Base-by-base conservation (phyloP, 805 yeast genomes). In the Yamadazyma takamatsuzukensis region DNA sequence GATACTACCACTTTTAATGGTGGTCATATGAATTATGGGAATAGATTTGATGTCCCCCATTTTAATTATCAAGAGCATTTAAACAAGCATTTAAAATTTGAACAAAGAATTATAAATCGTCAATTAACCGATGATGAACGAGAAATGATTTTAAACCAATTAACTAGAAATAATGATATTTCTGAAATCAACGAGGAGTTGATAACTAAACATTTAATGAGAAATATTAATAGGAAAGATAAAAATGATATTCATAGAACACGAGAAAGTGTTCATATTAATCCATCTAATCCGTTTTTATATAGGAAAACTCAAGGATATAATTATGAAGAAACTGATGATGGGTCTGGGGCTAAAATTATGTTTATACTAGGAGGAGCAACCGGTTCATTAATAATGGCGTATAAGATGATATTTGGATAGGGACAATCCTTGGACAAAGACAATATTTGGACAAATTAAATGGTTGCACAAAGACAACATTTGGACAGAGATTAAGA, bases 21-120 rank as follows among this genome's bases (percentile, higher is more conserved):
- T 3, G 48, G 53, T 18, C 68, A 53, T 33, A 34, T 48, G n/a
- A 56, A 64, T 33, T 56, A 61, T 24, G 70, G 70, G 5, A 62
- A 64, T 41, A 54, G 77, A 25, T 54, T 43, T 39, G 80, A 75
- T 43, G 81, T 76, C 3, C 81, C 83, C 2, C 83, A 78, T 52
- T 78, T 78, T 43, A 76, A 78, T 51, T 74, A 72, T 43, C 64
- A 71, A 37, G 67, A 68, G 36, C 83, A 78, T 49, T 56, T 76
- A 5, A 52, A 60, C 18, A 69, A 76, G 30, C 74, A 75, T 37
- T 57, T 78, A 35, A 69, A 65, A 44, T 64, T 68, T 33, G 74
- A 69, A 46, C 70, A 67, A 40, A 45, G 70, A 10, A 51, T 67
- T 29, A 53, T 68, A 36, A 57, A 54, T 22, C 58, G 54, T 33